These are phyloP conservation scores for Lactarius deliciosus DNA, from an alignment of 768 basidiomycete genomes.

Conservation along the genomic window DNA sequence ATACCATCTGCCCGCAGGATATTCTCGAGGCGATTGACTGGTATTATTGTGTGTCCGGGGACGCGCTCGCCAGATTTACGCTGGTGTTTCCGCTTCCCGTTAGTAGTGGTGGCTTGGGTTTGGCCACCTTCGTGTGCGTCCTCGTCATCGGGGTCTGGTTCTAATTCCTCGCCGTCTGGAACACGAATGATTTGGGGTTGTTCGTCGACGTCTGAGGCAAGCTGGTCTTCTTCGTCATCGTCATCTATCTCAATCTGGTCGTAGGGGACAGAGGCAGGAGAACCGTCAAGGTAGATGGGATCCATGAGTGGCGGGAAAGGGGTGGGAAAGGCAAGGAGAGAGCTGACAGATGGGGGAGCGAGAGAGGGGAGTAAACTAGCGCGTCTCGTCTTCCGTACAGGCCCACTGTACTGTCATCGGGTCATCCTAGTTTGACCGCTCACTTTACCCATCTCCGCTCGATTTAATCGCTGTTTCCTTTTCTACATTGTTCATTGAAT, in stretches of 20 bases:
- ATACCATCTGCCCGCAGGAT: conserved; percentile 30
- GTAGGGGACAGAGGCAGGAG: conserved; percentile 16
- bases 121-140: conserved; percentile 13
- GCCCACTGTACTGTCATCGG: neutral
- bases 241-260: conserved; percentile 30
- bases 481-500: conserved; percentile 1
- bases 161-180: conserved; percentile 28
- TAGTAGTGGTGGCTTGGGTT: conserved; percentile 7
- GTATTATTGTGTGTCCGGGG: conserved; percentile 28
- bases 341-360: conserved; percentile 11
- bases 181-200: neutral
- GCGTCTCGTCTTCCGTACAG: neutral
- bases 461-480: neutral
- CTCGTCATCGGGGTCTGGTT: conserved; percentile 29
- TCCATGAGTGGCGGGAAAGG: conserved; percentile 25
- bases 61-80: conserved; percentile 28
- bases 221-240: conserved; percentile 31
- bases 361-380: conserved; percentile 4
- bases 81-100: conserved; percentile 24
- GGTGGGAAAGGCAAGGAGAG: conserved; percentile 15
- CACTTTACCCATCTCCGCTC: conserved; percentile 3
- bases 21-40: conserved; percentile 28
- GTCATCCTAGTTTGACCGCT: neutral
- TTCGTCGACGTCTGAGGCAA: conserved; percentile 28
- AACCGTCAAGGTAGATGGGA: conserved; percentile 29